Evolutionary conservation across 2,329 filamentous ascomycete genomes (phyloP).

Genomic region (Lachnum nothofagi): DNA sequence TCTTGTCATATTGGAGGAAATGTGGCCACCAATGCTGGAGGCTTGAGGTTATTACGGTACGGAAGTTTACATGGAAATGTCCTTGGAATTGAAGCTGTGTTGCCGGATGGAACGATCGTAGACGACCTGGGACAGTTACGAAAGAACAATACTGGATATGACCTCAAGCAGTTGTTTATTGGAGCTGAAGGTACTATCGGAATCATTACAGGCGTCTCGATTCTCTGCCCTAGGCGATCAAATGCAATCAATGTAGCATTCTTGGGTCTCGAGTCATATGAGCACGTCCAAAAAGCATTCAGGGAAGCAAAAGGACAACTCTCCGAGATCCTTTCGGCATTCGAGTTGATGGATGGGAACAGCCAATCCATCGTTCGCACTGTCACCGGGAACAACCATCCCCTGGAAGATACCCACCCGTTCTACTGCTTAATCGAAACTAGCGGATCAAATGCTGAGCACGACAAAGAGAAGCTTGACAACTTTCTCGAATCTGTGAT

Average conservation of each 20-base stretch:
- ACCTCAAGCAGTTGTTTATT: conserved; percentile 94
- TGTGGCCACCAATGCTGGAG: conserved; percentile 91
- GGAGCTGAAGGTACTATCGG: conserved; percentile 93
- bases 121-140: conserved; percentile 82
- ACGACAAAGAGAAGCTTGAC: conserved; percentile 88
- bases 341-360: conserved; percentile 90
- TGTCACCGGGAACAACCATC: conserved; percentile 71
- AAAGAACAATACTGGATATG: conserved; percentile 99
- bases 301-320: conserved; percentile 83
- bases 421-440: conserved; percentile 98
- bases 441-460: conserved; percentile 87
- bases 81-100: conserved; percentile 84
- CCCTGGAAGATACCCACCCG: conserved; percentile 76
- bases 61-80: conserved; percentile 92
- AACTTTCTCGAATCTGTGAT: conserved; percentile 88
- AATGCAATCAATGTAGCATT: conserved; percentile 91
- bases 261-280: conserved; percentile 84
- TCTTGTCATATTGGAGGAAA: conserved; percentile 96
- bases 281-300: conserved; percentile 82
- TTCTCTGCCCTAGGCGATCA: conserved; percentile 82
- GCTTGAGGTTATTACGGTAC: conserved; percentile 82
- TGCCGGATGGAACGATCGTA: conserved; percentile 87
- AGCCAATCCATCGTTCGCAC: conserved; percentile 72
- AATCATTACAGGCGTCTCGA: conserved; percentile 83
- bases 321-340: conserved; percentile 91